Evolutionary conservation across 2,329 filamentous ascomycete genomes (phyloP).

Genomic region (Colletotrichum phormii): DNA sequence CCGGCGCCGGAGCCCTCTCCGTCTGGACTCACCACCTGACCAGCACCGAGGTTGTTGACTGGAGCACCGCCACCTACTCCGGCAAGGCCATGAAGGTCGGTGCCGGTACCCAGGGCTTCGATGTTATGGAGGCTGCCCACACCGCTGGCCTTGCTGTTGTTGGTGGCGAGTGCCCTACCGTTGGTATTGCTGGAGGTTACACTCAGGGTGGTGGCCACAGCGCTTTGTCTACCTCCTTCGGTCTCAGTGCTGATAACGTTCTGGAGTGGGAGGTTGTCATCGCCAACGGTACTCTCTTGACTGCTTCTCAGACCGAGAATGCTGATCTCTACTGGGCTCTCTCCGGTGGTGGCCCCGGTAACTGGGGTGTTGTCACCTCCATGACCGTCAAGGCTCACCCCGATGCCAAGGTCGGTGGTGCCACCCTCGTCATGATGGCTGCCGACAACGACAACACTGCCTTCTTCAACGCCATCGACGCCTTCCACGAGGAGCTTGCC

Average conservation of each 20-base stretch:
- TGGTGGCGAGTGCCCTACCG: conserved; percentile 64
- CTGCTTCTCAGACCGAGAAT: conserved; percentile 54
- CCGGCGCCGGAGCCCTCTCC: conserved; percentile 60
- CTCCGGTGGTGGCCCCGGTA: conserved; percentile 56
- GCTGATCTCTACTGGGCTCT: conserved; percentile 63
- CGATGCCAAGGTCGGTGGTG: conserved; percentile 47
- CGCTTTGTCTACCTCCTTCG: conserved; percentile 62
- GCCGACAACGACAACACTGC: conserved; percentile 44
- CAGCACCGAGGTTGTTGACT: conserved; percentile 42
- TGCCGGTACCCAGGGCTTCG: conserved; percentile 62
- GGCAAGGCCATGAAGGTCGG: conserved; percentile 53
- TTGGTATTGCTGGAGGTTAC: conserved; percentile 71
- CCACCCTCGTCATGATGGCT: conserved; percentile 44
- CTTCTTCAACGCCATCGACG: conserved; percentile 47
- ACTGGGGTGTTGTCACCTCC: conserved; percentile 55
- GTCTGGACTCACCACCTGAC: conserved; percentile 63
- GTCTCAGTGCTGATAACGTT: conserved; percentile 69
- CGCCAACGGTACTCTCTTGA: conserved; percentile 56
- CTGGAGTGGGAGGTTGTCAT: conserved; percentile 61
- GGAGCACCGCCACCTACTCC: conserved; percentile 43
- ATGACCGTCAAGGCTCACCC: conserved; percentile 50
- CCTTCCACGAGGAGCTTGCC: conserved; percentile 51
- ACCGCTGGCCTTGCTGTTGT: conserved; percentile 25
- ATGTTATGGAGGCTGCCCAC: conserved; percentile 46
- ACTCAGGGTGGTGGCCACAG: conserved; percentile 70